Percentiles rank a stretch among this genome's conserved stretches.
Conservation (phyloP, 2,329 filamentous ascomycete genomes). For the Cordyceps farinosa region DNA sequence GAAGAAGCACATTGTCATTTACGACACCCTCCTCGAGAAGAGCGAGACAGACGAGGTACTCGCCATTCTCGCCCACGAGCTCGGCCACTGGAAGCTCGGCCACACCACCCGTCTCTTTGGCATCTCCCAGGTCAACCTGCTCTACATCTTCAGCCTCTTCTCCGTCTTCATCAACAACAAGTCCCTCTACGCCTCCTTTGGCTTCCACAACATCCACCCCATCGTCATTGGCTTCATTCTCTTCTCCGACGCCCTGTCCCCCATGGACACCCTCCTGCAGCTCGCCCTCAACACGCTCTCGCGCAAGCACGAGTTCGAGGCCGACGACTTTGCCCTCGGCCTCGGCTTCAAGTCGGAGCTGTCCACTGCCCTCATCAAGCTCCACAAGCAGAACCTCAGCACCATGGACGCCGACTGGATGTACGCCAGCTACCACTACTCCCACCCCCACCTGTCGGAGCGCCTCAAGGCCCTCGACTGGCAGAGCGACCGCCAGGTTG, state of each 20-base stretch:
- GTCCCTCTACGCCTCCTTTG: constrained; percentile 87
- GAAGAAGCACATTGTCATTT: constrained; percentile 99
- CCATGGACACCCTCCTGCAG: constrained; percentile 93
- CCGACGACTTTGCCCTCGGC: constrained; percentile 80
- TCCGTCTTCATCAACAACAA: constrained; percentile 95
- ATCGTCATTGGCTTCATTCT: constrained; percentile 97
- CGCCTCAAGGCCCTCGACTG: constrained; percentile 86
- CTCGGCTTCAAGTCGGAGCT: constrained; percentile 83
- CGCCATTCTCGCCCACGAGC: constrained; percentile 89
- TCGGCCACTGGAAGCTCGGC: constrained; percentile 94
- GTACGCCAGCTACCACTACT: constrained; percentile 98
- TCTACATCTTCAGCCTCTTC: constrained; percentile 96
- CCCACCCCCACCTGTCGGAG: constrained; percentile 93
- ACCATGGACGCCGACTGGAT: constrained; percentile 99
- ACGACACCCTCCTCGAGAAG: constrained; percentile 96
- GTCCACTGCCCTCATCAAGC: constrained; percentile 85
- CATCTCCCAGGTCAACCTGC: constrained; percentile 84
- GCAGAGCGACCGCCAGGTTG: constrained; percentile 56
- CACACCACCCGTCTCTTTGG: constrained; percentile 90
- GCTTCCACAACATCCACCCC: constrained; percentile 76
- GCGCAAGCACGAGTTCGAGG: constrained; percentile 92
- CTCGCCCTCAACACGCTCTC: constrained; percentile 94
- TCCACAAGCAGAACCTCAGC: constrained; percentile 96
- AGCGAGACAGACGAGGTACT: constrained; percentile 88
- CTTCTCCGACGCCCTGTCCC: constrained; percentile 93